Base-by-base conservation (phyloP, 1,284 basidiomycete genomes). In the Papiliotrema fonsecae region DNA sequence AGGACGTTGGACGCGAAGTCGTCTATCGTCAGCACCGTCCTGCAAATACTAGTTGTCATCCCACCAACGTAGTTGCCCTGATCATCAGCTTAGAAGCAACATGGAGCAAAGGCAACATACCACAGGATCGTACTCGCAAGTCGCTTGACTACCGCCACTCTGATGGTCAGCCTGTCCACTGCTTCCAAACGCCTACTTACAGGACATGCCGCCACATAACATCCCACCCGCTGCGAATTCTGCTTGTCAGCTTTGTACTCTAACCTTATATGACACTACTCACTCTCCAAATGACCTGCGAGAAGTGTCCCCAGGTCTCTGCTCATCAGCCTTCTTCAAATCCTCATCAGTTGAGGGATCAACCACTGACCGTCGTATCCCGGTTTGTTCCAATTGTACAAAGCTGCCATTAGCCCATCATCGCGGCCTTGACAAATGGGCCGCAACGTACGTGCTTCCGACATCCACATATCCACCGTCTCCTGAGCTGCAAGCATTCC, bases 391-490 rank as follows among this genome's bases (percentile, higher is more conserved):
- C 47, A 52, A 27, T 48, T 36, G 27, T 52, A 52, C 21, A 44
- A n/a, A 2, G 40, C 51, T 51, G n/a, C 28, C 21, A 41, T 45
- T 13, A 45, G 43, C 42, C 21, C 9, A 18, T 14, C 44, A 35
- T 7, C 25, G 9, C 9, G 16, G 16, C 10, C n/a, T 11, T 13
- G 19, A 27, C 14, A 18, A 39, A 18, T 18, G 5, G 10, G 4
- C 22, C 24, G 16, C 10, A 13, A 34, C 51, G 45, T 31, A 52
- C 51, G n/a, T n/a, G 31, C 42, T 35, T 52, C 51, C 22, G 30
- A 38, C 51, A 52, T 52, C 51, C 51, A 52, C 51, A 52, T 52
- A n/a, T 49, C 31, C 16, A 52, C 47, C 10, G 39, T 38, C 14
- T 45, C 18, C 31, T 26, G 18, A 16, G 51, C 9, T 7, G 41